Base-by-base conservation (phyloP, 1,284 basidiomycete genomes). In the Meripilus lineatus region DNA sequence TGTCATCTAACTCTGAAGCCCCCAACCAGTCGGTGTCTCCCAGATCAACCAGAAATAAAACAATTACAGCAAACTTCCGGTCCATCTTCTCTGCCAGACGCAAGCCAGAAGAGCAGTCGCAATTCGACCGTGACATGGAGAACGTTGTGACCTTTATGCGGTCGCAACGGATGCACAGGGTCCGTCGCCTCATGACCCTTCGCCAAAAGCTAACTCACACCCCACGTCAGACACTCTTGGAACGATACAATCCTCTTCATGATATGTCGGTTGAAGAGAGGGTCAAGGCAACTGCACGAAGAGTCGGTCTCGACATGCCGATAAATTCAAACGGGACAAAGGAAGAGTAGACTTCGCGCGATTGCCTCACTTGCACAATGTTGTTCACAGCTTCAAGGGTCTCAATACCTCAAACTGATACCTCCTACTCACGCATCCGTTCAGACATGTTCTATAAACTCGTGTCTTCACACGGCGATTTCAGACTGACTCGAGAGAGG, bases 271-370 rank as follows among this genome's bases (percentile, higher is more conserved):
- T 75, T 18, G 79, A 91, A 56, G 90, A 94, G 58, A 72, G 85
- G 47, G 74, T 94, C 46, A 71, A 83, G 50, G 89, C 89, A 1
- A 93, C 93, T 1, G 92, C 92, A 4, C 74, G 84, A 40, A 71
- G 92, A 45, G 93, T 96, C 32, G 93, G 93, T 3, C 68, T 96
- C 38, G 71, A 88, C 53, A 81, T 88, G 78, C 84, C 84, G 14
- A 36, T 61, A 24, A 47, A 45, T 30, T n/a, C 28, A 20, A 13
- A 5, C 25, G n/a, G n/a, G n/a, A 18, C 14, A 18, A 21, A 30
- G 10, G 28, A 41, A 22, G 30, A 41, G 26, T 15, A 41, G 28
- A 30, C 28, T 30, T n/a, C n/a, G n/a, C n/a, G n/a, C n/a, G n/a
- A n/a, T n/a, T n/a, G n/a, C n/a, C n/a, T n/a, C n/a, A n/a, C n/a